Evolutionary conservation across 768 basidiomycete genomes (phyloP), one percentile per base, ranked within the genome.

Genomic region (Russula virescens): DNA sequence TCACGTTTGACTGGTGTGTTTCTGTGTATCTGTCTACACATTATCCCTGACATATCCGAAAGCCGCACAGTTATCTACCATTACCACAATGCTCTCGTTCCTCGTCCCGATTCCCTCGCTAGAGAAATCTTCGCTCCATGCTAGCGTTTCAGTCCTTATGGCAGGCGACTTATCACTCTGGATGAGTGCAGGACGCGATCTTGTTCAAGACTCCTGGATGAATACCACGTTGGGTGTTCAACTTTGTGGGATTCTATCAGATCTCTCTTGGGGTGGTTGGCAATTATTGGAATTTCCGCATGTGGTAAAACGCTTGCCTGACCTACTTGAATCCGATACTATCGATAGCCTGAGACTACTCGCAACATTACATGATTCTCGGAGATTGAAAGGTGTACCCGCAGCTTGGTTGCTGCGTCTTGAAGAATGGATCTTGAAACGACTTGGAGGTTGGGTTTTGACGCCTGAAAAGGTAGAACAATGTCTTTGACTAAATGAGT

Each of bases 231-330:
- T 88, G 62, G 82, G 80, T 1, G 64, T 84, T 2, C 78, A 79
- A 34, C 73, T 92, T 5, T 79, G 83, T 31, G 84, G 85, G 0
- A 75, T 80, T 5, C 79, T 92, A 8, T 79, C 85, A 2, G 85
- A 87, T 52, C 73, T 86, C 5, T 78, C 77, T 0, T 93, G 89
- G 88, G 83, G 83, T 21, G 91, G 89, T 2, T 92, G 89, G 89
- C 89, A 84, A 70, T 75, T 83, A 35, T 71, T 91, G 11, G 87
- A 81, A 16, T 70, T 86, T 2, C 86, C 89, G 1, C 72, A 78
- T 14, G 69, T 90, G n/a, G 68, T 84, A 16, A 83, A 81, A 66
- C 74, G 76, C 34, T 81, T 81, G 2, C 73, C 76, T 4, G 77
- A 76, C 51, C 68, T 85, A 23, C 68, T 85, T 16, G 75, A 82